Evolutionary conservation across 441 rosid genomes (phyloP).

Genomic region (Populus hybrid): DNA sequence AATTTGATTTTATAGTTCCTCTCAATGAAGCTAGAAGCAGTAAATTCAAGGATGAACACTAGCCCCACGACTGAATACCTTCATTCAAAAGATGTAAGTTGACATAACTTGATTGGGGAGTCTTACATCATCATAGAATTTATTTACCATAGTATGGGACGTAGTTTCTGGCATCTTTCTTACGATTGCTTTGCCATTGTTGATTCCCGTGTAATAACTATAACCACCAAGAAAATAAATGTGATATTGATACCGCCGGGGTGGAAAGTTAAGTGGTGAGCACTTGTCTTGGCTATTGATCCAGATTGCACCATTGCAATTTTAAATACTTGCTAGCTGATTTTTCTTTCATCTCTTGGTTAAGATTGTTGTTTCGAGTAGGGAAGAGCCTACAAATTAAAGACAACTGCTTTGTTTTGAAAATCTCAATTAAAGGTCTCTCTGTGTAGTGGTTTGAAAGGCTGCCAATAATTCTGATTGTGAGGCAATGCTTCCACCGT

Average conservation of each 20-base stretch:
- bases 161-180: background rate
- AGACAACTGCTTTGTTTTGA: background rate
- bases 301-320: background rate
- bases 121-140: background rate
- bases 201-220: background rate
- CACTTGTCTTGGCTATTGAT: background rate
- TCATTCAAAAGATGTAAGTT: slow-evolving; percentile 65
- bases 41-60: slow-evolving; percentile 53
- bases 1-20: slow-evolving; percentile 47
- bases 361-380: background rate
- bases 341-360: background rate
- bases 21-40: slow-evolving; percentile 89
- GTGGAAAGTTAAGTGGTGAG: background rate
- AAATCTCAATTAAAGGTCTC: background rate
- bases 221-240: background rate
- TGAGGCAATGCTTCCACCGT: background rate
- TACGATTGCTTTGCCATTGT: background rate
- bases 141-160: background rate
- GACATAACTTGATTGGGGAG: background rate
- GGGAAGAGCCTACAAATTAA: background rate
- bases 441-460: background rate
- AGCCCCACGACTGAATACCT: slow-evolving; percentile 49
- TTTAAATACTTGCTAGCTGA: background rate
- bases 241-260: background rate
- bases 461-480: background rate